Conservation (phyloP, 2,329 filamentous ascomycete genomes). For the Colletotrichum sp. region DNA sequence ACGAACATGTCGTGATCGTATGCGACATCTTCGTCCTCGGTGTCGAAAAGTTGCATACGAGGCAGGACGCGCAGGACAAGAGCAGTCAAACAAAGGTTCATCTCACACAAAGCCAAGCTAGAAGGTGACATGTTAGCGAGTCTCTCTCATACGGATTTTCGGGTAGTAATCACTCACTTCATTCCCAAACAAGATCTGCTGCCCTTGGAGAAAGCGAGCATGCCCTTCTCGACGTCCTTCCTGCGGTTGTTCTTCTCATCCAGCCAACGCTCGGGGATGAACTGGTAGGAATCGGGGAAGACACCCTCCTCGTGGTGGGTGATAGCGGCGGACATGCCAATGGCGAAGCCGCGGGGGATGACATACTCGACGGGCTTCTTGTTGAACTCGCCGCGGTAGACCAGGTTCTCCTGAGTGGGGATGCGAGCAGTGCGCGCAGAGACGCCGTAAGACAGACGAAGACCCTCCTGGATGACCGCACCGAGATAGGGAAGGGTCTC, state of each 20-base stretch:
- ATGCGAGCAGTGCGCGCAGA: slow-evolving; percentile 30
- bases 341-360: slow-evolving; percentile 39
- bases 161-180: slow-evolving; percentile 27
- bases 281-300: slow-evolving; percentile 41
- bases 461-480: slow-evolving; percentile 40
- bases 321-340: slow-evolving; percentile 42
- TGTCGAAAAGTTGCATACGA: slow-evolving; percentile 31
- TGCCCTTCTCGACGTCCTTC: slow-evolving; percentile 37
- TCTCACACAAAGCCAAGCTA: slow-evolving; percentile 28
- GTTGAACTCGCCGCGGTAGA: slow-evolving; percentile 31
- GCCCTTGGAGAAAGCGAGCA: slow-evolving; percentile 47
- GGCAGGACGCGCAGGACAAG: slow-evolving; percentile 28
- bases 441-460: slow-evolving; percentile 38
- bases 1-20: slow-evolving; percentile 33
- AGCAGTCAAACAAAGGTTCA: slow-evolving; percentile 25
- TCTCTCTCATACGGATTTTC: not conserved
- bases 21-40: slow-evolving; percentile 28
- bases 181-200: slow-evolving; percentile 46
- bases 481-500: slow-evolving; percentile 41
- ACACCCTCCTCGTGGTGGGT: slow-evolving; percentile 42
- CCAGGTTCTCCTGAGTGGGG: slow-evolving; percentile 31
- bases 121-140: not conserved
- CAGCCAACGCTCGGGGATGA: slow-evolving; percentile 45
- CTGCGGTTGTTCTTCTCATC: slow-evolving; percentile 31
- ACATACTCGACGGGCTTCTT: slow-evolving; percentile 29